Evolutionary conservation across 768 basidiomycete genomes (phyloP), one percentile per base, ranked within the genome.

Genomic region (Mycena chlorophos): DNA sequence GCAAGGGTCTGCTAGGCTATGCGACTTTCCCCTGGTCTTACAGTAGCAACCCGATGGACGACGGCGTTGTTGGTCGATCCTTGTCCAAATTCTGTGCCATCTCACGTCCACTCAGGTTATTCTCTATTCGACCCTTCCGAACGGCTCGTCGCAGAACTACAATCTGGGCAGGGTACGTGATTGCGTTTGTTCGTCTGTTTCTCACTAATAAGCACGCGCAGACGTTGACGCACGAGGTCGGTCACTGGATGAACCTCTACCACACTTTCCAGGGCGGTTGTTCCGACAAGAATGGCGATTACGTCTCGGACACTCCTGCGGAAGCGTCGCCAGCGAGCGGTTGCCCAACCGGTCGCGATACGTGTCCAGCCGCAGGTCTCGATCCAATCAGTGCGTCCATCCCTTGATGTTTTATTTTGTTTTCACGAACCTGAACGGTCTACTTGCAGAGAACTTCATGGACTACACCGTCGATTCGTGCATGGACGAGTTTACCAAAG

Each of bases 21-120:
- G 65, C 78, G 8, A 79, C 80, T 10, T 77, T 81, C 63, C 82
- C 81, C 5, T 68, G 63, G 3, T 64, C 67, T 54, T 81, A 77
- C 68, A 43, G 56, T 4, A 23, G 60, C 37, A 60, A 65, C 49
- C 78, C 78, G 5, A 58, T 61, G 10, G 69, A 75, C 45, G 81
- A 82, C 55, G 80, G 81, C n/a, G 73, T 79, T 28, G 75, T 75
- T n/a, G n/a, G n/a, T n/a, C n/a, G n/a, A n/a, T n/a, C n/a, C n/a
- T n/a, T n/a, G n/a, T n/a, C n/a, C n/a, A n/a, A n/a, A n/a, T n/a
- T n/a, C n/a, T n/a, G n/a, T n/a, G n/a, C n/a, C n/a, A n/a, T n/a
- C n/a, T n/a, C n/a, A n/a, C n/a, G n/a, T n/a, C n/a, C n/a, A n/a
- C n/a, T n/a, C n/a, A n/a, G n/a, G n/a, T n/a, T 13, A 62, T 75